These are phyloP conservation scores for Jatropha podagrica DNA, from an alignment of 441 rosid genomes.

Conservation along the genomic window DNA sequence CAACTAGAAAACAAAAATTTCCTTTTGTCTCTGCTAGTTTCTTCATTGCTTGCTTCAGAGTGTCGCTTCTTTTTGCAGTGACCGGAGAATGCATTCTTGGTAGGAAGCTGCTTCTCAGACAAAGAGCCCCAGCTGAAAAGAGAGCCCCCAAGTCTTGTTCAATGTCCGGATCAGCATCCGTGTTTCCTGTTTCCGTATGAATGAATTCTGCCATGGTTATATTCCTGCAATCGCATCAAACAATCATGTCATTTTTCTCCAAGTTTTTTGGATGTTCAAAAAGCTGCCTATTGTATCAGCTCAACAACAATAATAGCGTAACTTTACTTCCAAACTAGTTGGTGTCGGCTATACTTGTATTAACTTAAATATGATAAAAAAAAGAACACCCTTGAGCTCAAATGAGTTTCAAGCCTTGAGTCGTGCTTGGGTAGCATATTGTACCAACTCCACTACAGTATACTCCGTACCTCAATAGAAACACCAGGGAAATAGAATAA, in stretches of 20 bases:
- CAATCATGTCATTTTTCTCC: background rate
- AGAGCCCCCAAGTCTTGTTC: conserved; percentile 32
- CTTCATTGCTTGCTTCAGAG: conserved; percentile 47
- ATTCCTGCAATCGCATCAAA: conserved; percentile 25
- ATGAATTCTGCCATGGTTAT: conserved; percentile 31
- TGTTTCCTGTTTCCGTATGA: conserved; percentile 26
- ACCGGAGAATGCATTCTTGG: conserved; percentile 42
- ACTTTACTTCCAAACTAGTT: too few species aligned
- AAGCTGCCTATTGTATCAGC: too few species aligned
- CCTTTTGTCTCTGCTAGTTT: conserved; percentile 31
- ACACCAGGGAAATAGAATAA: too few species aligned
- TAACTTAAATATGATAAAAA: too few species aligned
- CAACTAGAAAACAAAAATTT: conserved; percentile 30
- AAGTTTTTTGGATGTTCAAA: background rate
- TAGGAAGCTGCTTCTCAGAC: conserved; percentile 23
- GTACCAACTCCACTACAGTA: too few species aligned
- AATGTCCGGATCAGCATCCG: conserved; percentile 22
- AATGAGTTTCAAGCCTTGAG: too few species aligned
- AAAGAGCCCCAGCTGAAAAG: conserved; percentile 35
- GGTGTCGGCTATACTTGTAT: too few species aligned
- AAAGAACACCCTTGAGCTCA: too few species aligned
- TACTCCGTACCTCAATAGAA: too few species aligned
- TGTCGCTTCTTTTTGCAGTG: conserved; percentile 30
- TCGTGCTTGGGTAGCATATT: too few species aligned
- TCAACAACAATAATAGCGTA: too few species aligned